Evolutionary conservation across 257 asterid species (phyloP), one percentile per base, ranked within the genome.

Genomic region (Solanum neorickii): DNA sequence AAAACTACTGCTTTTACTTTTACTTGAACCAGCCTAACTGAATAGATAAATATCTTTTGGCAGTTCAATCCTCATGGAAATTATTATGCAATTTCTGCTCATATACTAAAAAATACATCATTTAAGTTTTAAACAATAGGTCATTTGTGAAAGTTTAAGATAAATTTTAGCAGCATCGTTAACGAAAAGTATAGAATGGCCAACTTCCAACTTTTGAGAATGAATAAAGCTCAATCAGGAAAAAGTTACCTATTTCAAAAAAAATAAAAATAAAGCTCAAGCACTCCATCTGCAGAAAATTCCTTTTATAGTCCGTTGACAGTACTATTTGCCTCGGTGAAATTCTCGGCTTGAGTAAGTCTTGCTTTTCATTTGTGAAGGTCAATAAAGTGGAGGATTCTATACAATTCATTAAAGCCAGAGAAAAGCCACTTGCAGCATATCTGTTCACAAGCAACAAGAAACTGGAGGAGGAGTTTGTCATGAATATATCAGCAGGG

Each of bases 361-460:
- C 86, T 87, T 87, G 13, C 85, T 52, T 82, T 8, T 87, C 68
- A 25, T 86, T 89, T 84, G 35, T 66, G 88, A 88, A 97, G 99
- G 98, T 97, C 49, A 82, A 91, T 84, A 93, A 90, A 66, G 89
- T 95, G 59, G 94, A 93, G 92, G 98, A 95, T 14, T 87, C 95
- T 86, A 89, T 97, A 85, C 85, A 76, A 9, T 75, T 94, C 47
- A 93, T 97, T 83, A 91, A 47, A 70, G 91, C 95, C 84, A 95
- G 89, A 92, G 98, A 92, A 68, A 97, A 95, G 88, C 98, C 99
- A 31, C 98, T 97, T 49, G 99, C 98, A 75, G 98, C 99, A 10
- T 97, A 95, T 91, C 73, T 97, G 66, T 97, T 97, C 91, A 93
- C 99, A 18, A 89, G 92, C 82, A 92, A 94, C 94, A 93, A 93